These are phyloP conservation scores for Dioscorea alata DNA, from an alignment of 106 monocot genomes.

Conservation along the genomic window DNA sequence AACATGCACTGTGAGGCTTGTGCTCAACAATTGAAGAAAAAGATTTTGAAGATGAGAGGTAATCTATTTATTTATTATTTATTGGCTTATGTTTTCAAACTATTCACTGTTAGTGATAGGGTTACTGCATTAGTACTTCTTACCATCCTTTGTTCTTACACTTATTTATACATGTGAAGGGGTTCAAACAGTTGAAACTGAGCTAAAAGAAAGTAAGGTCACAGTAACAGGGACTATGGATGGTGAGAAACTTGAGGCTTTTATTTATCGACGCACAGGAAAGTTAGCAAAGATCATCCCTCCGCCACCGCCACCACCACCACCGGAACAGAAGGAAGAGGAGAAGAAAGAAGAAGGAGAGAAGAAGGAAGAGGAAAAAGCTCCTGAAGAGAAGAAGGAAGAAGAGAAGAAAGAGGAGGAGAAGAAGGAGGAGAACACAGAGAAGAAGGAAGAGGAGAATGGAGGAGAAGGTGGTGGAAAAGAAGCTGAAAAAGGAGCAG, in stretches of 20 bases:
- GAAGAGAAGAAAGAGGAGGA: constrained; percentile 12
- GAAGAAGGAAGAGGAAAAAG: constrained; percentile 11
- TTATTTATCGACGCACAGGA: constrained; percentile 63
- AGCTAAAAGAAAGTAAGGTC: constrained; percentile 51
- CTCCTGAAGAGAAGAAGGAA: constrained; percentile 13
- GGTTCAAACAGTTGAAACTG: constrained; percentile 71
- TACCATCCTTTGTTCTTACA: neutral
- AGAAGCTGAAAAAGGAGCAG: constrained; percentile 8
- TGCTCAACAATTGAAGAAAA: constrained; percentile 71
- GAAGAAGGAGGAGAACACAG: constrained; percentile 21
- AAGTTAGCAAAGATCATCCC: constrained; percentile 66
- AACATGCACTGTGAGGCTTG: constrained; percentile 99
- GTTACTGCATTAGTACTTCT: neutral
- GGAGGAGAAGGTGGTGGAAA: constrained; percentile 7
- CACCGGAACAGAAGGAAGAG: constrained; percentile 34
- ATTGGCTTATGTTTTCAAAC: neutral
- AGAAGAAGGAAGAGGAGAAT: constrained; percentile 16
- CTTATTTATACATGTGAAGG: constrained; percentile 26
- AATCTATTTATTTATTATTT: neutral
- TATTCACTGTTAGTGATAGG: neutral
- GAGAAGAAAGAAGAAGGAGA: constrained; percentile 31
- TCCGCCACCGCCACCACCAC: constrained; percentile 45
- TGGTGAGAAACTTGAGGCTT: constrained; percentile 52
- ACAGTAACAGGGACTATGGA: constrained; percentile 75
- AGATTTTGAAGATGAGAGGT: constrained; percentile 85